These are phyloP conservation scores for Tephrocybe sp. DNA, from an alignment of 768 basidiomycete genomes.

Conservation along the genomic window DNA sequence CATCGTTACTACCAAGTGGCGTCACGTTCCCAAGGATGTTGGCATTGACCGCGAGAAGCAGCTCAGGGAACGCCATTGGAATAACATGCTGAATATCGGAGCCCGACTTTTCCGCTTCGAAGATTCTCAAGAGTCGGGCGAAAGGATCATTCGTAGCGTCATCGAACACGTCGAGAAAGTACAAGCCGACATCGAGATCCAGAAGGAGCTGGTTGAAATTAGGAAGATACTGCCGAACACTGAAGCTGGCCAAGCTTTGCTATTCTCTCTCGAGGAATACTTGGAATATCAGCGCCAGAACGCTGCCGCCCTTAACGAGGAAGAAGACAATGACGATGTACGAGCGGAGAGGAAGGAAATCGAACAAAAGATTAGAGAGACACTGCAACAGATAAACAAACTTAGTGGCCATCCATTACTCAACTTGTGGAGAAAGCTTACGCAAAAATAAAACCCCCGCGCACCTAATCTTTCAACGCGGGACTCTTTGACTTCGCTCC, in stretches of 20 bases:
- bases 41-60: conserved; percentile 4
- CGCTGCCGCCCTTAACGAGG: conserved; percentile 39
- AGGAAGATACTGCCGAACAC: conserved; percentile 20
- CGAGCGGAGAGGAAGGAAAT: conserved; percentile 10
- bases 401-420: no score
- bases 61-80: conserved; percentile 5
- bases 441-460: no score
- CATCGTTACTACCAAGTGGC: conserved; percentile 6
- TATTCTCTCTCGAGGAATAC: conserved; percentile 10
- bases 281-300: conserved; percentile 2
- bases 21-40: not conserved
- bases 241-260: conserved; percentile 15
- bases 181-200: conserved; percentile 16
- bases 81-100: conserved; percentile 3
- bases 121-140: not conserved
- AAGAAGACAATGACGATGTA: not conserved
- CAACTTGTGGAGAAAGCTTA: no score
- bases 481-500: no score
- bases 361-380: conserved; percentile 6
- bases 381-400: conserved; percentile 11
- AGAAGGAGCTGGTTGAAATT: conserved; percentile 23
- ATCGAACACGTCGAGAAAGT: conserved; percentile 1
- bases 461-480: no score
- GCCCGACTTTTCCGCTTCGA: not conserved
- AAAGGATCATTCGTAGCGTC: conserved; percentile 1